Evolutionary conservation across 2,329 filamentous ascomycete species (phyloP).

Genomic region (Colletotrichum viniferum): DNA sequence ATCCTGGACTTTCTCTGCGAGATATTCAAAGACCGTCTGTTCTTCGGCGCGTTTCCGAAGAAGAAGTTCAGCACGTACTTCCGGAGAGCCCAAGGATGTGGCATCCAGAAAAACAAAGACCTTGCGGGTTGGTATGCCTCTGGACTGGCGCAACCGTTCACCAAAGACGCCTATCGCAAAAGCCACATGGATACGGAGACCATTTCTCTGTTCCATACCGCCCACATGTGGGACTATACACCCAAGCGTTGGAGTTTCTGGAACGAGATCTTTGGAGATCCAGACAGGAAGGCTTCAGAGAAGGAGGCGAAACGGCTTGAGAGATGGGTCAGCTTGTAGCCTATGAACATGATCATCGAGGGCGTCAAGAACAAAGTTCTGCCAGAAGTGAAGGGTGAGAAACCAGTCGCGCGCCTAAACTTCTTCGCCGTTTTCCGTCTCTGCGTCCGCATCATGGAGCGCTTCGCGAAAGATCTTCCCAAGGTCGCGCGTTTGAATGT

Average conservation of each 20-base stretch:
- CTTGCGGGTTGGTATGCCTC: neutral
- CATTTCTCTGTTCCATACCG: neutral
- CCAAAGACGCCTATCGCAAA: neutral
- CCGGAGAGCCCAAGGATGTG: neutral
- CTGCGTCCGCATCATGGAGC: neutral
- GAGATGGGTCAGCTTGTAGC: neutral
- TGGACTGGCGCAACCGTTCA: neutral
- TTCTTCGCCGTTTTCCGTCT: neutral
- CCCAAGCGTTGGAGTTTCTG: neutral
- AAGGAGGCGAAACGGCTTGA: neutral
- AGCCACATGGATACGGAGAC: neutral
- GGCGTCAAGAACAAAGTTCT: neutral
- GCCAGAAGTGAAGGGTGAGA: neutral
- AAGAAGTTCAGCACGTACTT: neutral
- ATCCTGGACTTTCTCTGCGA: neutral
- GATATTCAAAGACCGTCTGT: neutral
- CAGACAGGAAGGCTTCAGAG: neutral
- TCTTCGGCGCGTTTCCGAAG: neutral
- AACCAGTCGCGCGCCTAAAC: neutral
- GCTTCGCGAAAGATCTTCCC: neutral
- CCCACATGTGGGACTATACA: neutral
- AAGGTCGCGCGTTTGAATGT: neutral
- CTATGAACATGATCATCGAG: neutral
- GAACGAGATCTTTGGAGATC: neutral
- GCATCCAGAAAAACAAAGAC: neutral